Conservation (phyloP, 177 flowering plant genomes). For the Vitis hybrid region DNA sequence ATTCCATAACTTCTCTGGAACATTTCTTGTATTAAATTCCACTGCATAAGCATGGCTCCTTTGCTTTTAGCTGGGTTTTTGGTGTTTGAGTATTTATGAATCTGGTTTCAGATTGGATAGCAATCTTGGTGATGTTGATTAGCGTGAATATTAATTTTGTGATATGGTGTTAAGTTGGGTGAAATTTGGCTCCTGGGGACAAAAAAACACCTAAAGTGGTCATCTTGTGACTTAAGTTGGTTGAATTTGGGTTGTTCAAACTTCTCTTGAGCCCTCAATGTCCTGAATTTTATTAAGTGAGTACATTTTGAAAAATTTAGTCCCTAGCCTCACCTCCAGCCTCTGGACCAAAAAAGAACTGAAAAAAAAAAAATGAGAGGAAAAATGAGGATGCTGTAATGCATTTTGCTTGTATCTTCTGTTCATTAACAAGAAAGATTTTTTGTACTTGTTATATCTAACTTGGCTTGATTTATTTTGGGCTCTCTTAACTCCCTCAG, state of each 20-base stretch:
- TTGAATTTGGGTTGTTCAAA: constrained; percentile 2
- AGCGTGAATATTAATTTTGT: not conserved
- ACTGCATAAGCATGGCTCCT: too few relatives aligned
- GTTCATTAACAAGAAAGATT: not conserved
- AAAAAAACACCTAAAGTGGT: not conserved
- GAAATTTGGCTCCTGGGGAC: not conserved
- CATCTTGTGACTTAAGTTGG: not conserved
- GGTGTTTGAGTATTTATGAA: too few relatives aligned
- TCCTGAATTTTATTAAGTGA: not conserved
- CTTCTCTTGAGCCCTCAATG: not conserved
- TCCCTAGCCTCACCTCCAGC: too few relatives aligned
- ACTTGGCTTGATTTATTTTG: constrained; percentile 7
- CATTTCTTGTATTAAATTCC: too few relatives aligned
- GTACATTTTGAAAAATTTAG: not conserved
- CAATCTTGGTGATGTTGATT: not conserved
- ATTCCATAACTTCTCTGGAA: too few relatives aligned
- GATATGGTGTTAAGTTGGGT: not conserved
- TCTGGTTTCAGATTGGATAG: too few relatives aligned
- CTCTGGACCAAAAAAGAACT: too few relatives aligned
- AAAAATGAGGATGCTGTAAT: not conserved
- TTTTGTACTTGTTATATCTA: constrained; percentile 2
- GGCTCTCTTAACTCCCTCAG: constrained; percentile 33
- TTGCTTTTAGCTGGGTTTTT: too few relatives aligned
- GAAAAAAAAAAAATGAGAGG: too few relatives aligned
- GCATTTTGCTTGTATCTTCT: not conserved